Evolutionary conservation across 83 land plant genomes (phyloP), one percentile per base, ranked within the genome.

Genomic region (Larix sibirica): DNA sequence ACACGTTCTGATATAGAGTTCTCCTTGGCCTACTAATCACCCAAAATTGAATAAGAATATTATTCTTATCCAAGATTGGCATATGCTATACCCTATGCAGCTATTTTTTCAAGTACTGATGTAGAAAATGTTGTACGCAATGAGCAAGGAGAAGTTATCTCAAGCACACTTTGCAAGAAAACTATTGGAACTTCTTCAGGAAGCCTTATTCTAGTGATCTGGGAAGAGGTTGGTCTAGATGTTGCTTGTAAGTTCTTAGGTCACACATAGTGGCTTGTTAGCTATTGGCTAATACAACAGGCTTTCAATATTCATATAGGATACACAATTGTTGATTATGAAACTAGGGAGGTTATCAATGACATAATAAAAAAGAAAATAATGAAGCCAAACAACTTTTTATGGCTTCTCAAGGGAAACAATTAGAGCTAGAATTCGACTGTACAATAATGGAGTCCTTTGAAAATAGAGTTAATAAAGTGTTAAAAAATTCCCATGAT

Each of bases 191-290:
- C 98, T 74, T 93, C 97, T 16, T 79, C 89, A 71, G 99, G 99
- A 83, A 93, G 99, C 90, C 91, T 98, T 73, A 96, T 96, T 73
- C 99, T 96, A 85, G 99, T 96, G 31, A 98, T 96, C 78, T 98
- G 99, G 99, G 99, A 98, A 66, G 99, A 98, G 79, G 99, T 98
- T 38, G 99, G 99, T 56, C 99, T 99, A 47, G 99, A 98, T 91
- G 96, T 97, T 36, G 99, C 99, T 60, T 91, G 97, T 65, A 98
- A 98, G 82, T 98, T 98, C 79, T 81, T 98, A 83, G 99, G 99
- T n/a, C 99, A 98, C 80, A 92, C 99, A 6, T 99, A 98, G 82
- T 98, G 99, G 99, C 96, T 98, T 42, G 99, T 96, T 24, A 98
- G 96, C 73, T 98, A 98, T 67, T 98, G 99, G 99, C 87, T 98